Conservation (phyloP, 1,139 yeast species). For the Pichia sp. region DNA sequence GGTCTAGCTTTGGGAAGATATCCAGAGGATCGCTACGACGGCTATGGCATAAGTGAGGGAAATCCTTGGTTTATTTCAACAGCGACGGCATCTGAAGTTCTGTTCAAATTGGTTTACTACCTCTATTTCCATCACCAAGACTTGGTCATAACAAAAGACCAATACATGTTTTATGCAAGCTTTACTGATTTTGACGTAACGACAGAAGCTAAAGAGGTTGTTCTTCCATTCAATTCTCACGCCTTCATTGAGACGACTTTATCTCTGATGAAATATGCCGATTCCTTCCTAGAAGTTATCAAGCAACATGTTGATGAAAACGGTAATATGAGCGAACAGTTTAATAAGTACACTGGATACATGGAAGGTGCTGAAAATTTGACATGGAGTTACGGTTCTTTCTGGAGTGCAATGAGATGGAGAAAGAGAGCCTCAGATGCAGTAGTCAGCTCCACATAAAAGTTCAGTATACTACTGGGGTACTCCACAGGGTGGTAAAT, state of each 20-base stretch:
- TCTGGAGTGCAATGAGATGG: conserved; percentile 69
- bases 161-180: conserved; percentile 22
- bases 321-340: conserved; percentile 89
- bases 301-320: conserved; percentile 64
- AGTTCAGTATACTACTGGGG: background rate
- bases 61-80: conserved; percentile 96
- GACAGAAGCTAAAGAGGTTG: conserved; percentile 20
- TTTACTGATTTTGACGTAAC: conserved; percentile 21
- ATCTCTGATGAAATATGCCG: conserved; percentile 57
- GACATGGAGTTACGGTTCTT: conserved; percentile 89
- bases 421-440: conserved; percentile 38
- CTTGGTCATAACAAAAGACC: conserved; percentile 30
- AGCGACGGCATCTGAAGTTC: conserved; percentile 66
- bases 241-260: conserved; percentile 44
- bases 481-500: background rate
- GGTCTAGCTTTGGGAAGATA: conserved; percentile 87
- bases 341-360: conserved; percentile 66
- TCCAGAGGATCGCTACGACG: conserved; percentile 91
- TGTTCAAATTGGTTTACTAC: conserved; percentile 39
- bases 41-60: conserved; percentile 67
- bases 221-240: conserved; percentile 42
- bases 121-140: conserved; percentile 34
- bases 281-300: conserved; percentile 69
- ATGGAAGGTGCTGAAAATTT: conserved; percentile 84
- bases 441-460: conserved; percentile 14